phyloP scores from a whole-genome alignment of 2,329 filamentous ascomycete species.

The Dothideomycetes sp. region DNA sequence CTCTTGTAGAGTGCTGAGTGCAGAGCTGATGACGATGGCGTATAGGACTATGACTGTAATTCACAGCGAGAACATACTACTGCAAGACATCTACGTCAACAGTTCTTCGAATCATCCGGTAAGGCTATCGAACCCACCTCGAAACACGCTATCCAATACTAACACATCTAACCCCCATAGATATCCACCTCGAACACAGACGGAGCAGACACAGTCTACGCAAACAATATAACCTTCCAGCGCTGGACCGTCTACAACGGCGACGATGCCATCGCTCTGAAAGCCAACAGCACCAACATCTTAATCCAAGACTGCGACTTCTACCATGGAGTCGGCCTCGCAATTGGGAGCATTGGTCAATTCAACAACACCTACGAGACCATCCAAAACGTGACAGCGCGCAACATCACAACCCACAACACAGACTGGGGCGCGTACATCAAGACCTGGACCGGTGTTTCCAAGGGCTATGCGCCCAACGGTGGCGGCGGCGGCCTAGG shows the following conservation, averaged over 20 bases:
- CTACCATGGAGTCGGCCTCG: conserved; percentile 40
- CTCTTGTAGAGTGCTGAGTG: too few species aligned
- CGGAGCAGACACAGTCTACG: conserved; percentile 43
- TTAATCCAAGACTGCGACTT: conserved; percentile 38
- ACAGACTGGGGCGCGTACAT: conserved; percentile 41
- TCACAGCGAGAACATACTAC: conserved; percentile 33
- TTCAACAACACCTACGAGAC: conserved; percentile 38
- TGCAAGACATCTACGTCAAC: conserved; percentile 44
- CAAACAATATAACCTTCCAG: conserved; percentile 40
- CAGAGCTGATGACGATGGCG: too few species aligned
- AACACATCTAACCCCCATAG: background rate
- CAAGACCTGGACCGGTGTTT: conserved; percentile 48
- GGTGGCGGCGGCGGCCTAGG: conserved; percentile 47
- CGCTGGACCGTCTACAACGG: conserved; percentile 42
- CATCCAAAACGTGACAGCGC: conserved; percentile 38
- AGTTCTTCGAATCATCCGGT: conserved; percentile 26
- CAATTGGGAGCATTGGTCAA: conserved; percentile 48
- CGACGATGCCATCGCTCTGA: conserved; percentile 43
- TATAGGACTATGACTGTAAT: conserved; percentile 38
- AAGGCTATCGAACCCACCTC: conserved; percentile 2
- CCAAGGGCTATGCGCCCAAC: conserved; percentile 32
- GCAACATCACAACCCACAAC: conserved; percentile 36
- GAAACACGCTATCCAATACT: too few species aligned
- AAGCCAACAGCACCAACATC: conserved; percentile 47
- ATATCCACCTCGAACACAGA: conserved; percentile 32